These are phyloP conservation scores for Zychaea mexicana DNA, from an alignment of 371 early-diverging fungal genomes.

Conservation along the genomic window DNA sequence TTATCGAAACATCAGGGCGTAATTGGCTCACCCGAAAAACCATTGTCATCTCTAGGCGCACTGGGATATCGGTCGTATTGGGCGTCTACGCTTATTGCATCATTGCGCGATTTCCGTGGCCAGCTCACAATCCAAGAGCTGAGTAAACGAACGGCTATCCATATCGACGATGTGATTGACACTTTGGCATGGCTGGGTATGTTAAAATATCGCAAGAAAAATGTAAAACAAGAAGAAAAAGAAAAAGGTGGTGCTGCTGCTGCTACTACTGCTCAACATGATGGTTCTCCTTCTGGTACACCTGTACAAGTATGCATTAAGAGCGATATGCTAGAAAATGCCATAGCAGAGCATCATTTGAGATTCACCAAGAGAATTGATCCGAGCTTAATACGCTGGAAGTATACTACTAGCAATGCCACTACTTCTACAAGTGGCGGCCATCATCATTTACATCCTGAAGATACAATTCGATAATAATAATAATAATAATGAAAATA, in stretches of 20 bases:
- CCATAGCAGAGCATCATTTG: conserved; percentile 10
- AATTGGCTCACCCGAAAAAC: conserved; percentile 90
- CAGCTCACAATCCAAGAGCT: conserved; percentile 32
- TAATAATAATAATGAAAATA: too few relatives aligned
- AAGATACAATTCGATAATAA: not conserved
- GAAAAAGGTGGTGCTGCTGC: too few relatives aligned
- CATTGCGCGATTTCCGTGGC: conserved; percentile 37
- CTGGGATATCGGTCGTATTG: conserved; percentile 77
- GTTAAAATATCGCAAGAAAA: conserved; percentile 24
- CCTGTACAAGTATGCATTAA: conserved; percentile 9
- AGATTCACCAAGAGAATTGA: conserved; percentile 4
- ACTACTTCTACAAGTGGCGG: not conserved
- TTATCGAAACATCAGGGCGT: conserved; percentile 87
- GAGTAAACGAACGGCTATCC: conserved; percentile 35
- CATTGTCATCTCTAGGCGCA: conserved; percentile 75
- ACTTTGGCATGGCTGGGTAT: conserved; percentile 36
- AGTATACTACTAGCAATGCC: not conserved
- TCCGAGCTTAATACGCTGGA: conserved; percentile 9
- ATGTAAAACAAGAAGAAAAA: not conserved
- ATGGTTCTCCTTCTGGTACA: not conserved
- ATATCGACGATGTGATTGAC: conserved; percentile 39
- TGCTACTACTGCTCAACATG: not conserved
- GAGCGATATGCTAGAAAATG: conserved; percentile 10
- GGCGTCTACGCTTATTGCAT: conserved; percentile 59
- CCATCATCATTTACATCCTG: too few relatives aligned